A percentile compares a stretch with the other conserved stretches of the same genome.
phyloP scores from a whole-genome alignment of 129 eudicot genomes.

The Scalesia atractyloides region DNA sequence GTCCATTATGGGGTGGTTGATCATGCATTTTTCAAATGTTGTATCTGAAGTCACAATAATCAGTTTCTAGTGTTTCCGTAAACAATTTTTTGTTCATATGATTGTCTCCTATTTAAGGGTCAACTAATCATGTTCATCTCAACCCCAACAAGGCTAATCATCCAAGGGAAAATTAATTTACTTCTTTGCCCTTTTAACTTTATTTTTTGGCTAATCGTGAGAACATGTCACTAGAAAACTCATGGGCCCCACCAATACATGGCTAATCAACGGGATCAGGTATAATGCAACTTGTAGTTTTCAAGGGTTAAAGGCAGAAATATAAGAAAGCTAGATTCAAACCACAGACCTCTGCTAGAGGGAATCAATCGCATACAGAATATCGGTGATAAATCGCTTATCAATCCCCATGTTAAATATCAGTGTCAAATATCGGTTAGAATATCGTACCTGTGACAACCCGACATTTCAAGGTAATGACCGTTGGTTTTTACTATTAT shows the following conservation, averaged over 20 bases:
- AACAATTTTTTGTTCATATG: neutral
- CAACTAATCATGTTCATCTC: neutral
- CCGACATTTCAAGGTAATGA: no score
- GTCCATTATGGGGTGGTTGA: neutral
- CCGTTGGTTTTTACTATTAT: no score
- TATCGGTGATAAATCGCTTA: no score
- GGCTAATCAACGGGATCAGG: neutral
- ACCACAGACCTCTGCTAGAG: neutral
- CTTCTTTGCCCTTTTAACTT: neutral
- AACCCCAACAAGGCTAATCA: conserved; percentile 29
- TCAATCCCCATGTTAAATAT: no score
- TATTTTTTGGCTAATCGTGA: neutral
- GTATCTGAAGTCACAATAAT: neutral
- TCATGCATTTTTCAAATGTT: neutral
- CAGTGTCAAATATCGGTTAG: no score
- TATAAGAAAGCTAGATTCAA: neutral
- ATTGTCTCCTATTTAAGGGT: neutral
- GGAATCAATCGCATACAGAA: neutral
- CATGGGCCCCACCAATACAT: neutral
- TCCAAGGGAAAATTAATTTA: conserved; percentile 34
- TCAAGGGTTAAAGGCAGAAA: neutral
- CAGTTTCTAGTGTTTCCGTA: neutral
- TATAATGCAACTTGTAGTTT: no score
- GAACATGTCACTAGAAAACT: neutral
- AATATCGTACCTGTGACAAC: no score